phyloP scores from a whole-genome alignment of 208 protist genomes.

The Willaertia magna region DNA sequence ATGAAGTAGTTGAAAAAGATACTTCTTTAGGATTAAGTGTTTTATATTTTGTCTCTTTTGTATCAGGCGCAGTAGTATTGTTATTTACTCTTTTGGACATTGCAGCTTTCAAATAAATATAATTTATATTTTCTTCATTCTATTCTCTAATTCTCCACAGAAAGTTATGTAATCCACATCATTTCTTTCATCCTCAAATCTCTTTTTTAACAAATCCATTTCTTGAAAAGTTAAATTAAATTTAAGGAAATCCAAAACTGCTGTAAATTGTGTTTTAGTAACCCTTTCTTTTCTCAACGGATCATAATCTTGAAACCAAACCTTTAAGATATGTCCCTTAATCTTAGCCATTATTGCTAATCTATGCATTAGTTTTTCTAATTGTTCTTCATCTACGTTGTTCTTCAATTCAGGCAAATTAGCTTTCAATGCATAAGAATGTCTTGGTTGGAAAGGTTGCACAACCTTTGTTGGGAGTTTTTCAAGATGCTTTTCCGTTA shows the following conservation, averaged over 20 bases:
- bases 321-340: slow-evolving; percentile 15
- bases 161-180: slow-evolving; percentile 5
- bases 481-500: slow-evolving; percentile 10
- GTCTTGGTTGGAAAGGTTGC: not conserved
- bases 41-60: not conserved
- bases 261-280: slow-evolving; percentile 64
- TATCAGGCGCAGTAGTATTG: not conserved
- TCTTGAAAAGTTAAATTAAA: slow-evolving; percentile 52
- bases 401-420: not conserved
- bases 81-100: too few species aligned
- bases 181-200: not conserved
- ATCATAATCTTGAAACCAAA: slow-evolving; percentile 62
- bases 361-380: slow-evolving; percentile 5
- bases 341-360: not conserved
- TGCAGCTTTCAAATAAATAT: too few species aligned
- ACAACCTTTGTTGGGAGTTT: not conserved
- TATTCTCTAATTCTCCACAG: not conserved
- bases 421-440: slow-evolving; percentile 20
- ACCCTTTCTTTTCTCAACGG: slow-evolving; percentile 49
- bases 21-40: not conserved
- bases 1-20: not conserved
- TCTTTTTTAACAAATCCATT: not conserved
- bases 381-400: not conserved
- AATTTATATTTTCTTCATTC: too few species aligned
- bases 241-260: slow-evolving; percentile 52